phyloP scores from a whole-genome alignment of 208 protist genomes.

The Naegleria gruberi region DNA sequence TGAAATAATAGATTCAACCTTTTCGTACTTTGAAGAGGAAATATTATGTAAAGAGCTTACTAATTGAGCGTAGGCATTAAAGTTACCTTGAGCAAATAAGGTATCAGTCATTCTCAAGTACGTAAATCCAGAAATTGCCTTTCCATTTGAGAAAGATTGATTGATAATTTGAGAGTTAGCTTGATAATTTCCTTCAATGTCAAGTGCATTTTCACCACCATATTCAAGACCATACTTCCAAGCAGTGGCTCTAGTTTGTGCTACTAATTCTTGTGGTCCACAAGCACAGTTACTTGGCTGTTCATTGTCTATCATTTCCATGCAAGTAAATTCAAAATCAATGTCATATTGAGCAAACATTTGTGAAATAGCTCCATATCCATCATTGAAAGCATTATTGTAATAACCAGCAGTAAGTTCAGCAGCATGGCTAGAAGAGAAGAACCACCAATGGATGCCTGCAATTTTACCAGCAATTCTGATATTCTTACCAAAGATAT shows the following conservation, averaged over 20 bases:
- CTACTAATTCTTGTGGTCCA: constrained; percentile 36
- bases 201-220: constrained; percentile 35
- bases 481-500: constrained; percentile 11
- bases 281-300: constrained; percentile 24
- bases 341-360: constrained; percentile 23
- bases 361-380: constrained; percentile 28
- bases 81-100: background rate
- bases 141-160: constrained; percentile 2
- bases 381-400: constrained; percentile 25
- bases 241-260: background rate
- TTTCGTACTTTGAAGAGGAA: background rate
- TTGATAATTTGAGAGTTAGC: constrained; percentile 29
- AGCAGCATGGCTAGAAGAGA: constrained; percentile 28
- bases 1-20: background rate
- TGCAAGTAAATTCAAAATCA: constrained; percentile 43
- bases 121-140: constrained; percentile 21
- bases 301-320: constrained; percentile 41
- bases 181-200: background rate
- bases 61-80: background rate
- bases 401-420: constrained; percentile 45
- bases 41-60: background rate
- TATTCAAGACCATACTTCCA: constrained; percentile 20
- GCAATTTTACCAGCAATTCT: constrained; percentile 39
- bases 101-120: constrained; percentile 22
- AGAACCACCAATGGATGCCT: constrained; percentile 44